Evolutionary conservation across 495 filamentous ascomycete species (phyloP).

Genomic region (Viridothelium virens): DNA sequence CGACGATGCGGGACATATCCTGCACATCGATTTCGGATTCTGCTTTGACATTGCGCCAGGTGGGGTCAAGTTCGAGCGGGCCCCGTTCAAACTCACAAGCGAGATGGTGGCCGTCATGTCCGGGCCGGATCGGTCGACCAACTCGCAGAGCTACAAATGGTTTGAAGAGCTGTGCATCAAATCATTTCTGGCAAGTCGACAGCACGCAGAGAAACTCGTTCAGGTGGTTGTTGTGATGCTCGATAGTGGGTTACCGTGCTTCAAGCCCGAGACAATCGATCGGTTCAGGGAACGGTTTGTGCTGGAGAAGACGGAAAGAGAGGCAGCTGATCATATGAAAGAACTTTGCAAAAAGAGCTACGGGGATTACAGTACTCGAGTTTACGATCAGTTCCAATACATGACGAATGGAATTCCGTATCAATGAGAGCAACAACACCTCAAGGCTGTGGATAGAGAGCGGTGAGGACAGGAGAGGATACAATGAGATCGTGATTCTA

Average conservation of each 20-base stretch:
- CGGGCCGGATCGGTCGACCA: conserved; percentile 47
- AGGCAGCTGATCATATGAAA: conserved; percentile 90
- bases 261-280: conserved; percentile 91
- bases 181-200: conserved; percentile 85
- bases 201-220: conserved; percentile 73
- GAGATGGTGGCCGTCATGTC: conserved; percentile 99
- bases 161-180: conserved; percentile 97
- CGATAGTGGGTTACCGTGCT: conserved; percentile 92
- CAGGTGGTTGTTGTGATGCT: conserved; percentile 92
- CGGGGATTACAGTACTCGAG: conserved; percentile 76
- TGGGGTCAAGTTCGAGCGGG: conserved; percentile 92
- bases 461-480: neutral
- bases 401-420: conserved; percentile 98
- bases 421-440: conserved; percentile 26
- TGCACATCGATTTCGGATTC: conserved; percentile 99
- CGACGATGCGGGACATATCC: conserved; percentile 90
- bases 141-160: conserved; percentile 83
- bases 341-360: conserved; percentile 83
- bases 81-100: conserved; percentile 92
- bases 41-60: conserved; percentile 98
- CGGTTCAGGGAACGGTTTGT: conserved; percentile 93
- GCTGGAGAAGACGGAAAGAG: conserved; percentile 82
- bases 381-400: conserved; percentile 95
- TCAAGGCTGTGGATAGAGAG: neutral
- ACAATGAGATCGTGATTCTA: neutral